Evolutionary conservation across 805 yeast species (phyloP).

Genomic region (Babjeviella inositovora): DNA sequence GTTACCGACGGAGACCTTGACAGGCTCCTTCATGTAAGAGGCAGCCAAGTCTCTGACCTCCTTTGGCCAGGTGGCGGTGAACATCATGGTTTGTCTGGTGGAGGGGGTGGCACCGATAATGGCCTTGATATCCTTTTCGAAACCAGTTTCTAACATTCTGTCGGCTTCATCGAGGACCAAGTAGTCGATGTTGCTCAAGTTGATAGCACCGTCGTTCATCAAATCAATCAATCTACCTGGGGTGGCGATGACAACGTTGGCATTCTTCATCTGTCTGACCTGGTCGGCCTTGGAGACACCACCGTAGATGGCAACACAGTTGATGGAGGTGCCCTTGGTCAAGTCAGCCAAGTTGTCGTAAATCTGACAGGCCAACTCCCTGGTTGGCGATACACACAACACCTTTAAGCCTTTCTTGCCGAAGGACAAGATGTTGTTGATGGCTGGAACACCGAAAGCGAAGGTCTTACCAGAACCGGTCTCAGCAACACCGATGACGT

Average conservation of each 20-base stretch:
- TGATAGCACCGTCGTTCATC: slow-evolving; percentile 73
- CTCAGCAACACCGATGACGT: slow-evolving; percentile 94
- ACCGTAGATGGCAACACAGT: slow-evolving; percentile 83
- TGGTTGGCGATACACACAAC: slow-evolving; percentile 85
- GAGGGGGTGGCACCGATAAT: slow-evolving; percentile 48
- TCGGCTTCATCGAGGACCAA: slow-evolving; percentile 96
- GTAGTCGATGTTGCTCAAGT: slow-evolving; percentile 51
- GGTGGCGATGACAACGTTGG: slow-evolving; percentile 84
- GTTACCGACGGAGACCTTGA: slow-evolving; percentile 84
- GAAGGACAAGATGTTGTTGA: slow-evolving; percentile 41
- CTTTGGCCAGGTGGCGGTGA: slow-evolving; percentile 99
- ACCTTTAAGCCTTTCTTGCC: slow-evolving; percentile 45
- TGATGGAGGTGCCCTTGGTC: slow-evolving; percentile 41
- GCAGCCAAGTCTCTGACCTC: slow-evolving; percentile 89
- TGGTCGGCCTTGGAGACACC: slow-evolving; percentile 96
- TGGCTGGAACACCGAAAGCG: slow-evolving; percentile 97
- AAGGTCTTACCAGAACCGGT: slow-evolving; percentile 97
- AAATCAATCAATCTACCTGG: slow-evolving; percentile 96
- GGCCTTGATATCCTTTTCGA: slow-evolving; percentile 86
- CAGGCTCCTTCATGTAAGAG: slow-evolving; percentile 72
- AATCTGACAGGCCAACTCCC: slow-evolving; percentile 93
- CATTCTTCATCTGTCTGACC: slow-evolving; percentile 44
- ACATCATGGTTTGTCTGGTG: slow-evolving; percentile 84
- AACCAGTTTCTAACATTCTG: slow-evolving; percentile 96
- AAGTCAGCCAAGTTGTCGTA: slow-evolving; percentile 65